These are phyloP conservation scores for Peronospora destructor DNA, from an alignment of 352 stramenopile species.

Conservation along the genomic window DNA sequence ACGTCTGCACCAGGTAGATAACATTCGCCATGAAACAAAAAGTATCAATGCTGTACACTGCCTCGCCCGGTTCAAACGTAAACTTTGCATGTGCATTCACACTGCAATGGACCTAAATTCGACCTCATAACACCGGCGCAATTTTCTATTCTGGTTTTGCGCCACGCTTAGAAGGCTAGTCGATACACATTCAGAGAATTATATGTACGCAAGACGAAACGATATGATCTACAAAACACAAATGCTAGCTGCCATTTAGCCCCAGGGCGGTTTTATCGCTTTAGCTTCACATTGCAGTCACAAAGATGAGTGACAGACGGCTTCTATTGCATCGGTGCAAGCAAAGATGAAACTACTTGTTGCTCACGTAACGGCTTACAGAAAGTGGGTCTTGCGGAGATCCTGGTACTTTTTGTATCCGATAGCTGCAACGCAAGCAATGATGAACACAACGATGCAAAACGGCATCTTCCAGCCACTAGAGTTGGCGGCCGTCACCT, in stretches of 20 bases:
- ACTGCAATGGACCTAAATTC: no score
- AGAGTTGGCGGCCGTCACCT: slow-evolving; percentile 65
- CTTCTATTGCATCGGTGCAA: slow-evolving; percentile 18
- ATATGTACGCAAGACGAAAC: neutral
- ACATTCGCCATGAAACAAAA: no score
- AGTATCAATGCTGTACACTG: no score
- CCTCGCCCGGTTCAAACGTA: no score
- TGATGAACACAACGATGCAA: slow-evolving; percentile 65
- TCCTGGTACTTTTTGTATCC: slow-evolving; percentile 87
- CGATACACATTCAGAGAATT: no score
- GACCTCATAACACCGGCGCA: no score
- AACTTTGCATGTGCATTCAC: no score
- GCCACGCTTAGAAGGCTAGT: no score
- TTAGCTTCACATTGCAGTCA: slow-evolving; percentile 19
- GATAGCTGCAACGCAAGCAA: slow-evolving; percentile 45
- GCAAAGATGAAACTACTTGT: slow-evolving; percentile 5
- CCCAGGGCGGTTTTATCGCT: slow-evolving; percentile 13
- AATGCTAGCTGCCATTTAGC: slow-evolving; percentile 28
- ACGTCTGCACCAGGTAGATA: no score
- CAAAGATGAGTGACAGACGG: slow-evolving; percentile 21
- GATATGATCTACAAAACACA: slow-evolving; percentile 12
- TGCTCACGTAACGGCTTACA: slow-evolving; percentile 32
- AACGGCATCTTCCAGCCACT: slow-evolving; percentile 80
- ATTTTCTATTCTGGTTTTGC: no score
- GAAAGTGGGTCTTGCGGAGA: slow-evolving; percentile 80